phyloP scores from a whole-genome alignment of 176 grass and related monocot species.

The Calamus simplicifolius region DNA sequence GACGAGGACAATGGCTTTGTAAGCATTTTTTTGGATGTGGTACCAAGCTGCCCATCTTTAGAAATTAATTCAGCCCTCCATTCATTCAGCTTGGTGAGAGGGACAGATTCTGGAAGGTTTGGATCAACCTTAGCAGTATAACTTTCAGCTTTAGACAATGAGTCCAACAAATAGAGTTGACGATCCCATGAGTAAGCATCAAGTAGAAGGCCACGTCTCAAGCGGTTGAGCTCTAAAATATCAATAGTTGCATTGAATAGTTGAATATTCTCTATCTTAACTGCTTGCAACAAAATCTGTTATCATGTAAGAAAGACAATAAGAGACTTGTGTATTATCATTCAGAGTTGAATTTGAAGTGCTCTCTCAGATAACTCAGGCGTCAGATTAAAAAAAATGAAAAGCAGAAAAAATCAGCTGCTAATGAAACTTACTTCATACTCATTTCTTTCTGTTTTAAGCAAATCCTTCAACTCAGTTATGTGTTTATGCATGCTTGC shows the following conservation, averaged over 20 bases:
- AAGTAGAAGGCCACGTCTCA: conserved; percentile 60
- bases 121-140: conserved; percentile 19
- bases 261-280: conserved; percentile 32
- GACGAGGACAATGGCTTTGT: conserved; percentile 13
- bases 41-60: conserved; percentile 13
- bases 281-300: conserved; percentile 60
- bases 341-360: too few species aligned
- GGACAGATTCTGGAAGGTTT: conserved; percentile 24
- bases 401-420: conserved; percentile 6
- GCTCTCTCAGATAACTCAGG: too few species aligned
- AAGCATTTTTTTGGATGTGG: conserved; percentile 14
- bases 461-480: conserved; percentile 53
- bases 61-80: conserved; percentile 18
- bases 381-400: neutral
- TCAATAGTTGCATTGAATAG: conserved; percentile 42
- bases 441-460: conserved; percentile 63
- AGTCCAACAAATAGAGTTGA: conserved; percentile 45
- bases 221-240: conserved; percentile 73
- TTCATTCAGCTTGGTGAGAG: conserved; percentile 19
- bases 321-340: too few species aligned
- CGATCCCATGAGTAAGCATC: conserved; percentile 73
- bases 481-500: conserved; percentile 43
- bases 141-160: conserved; percentile 32
- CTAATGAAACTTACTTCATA: conserved; percentile 49
- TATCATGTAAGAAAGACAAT: conserved; percentile 1